Evolutionary conservation across 2,329 filamentous ascomycete species (phyloP).

Genomic region (Colletotrichum plurivorum): DNA sequence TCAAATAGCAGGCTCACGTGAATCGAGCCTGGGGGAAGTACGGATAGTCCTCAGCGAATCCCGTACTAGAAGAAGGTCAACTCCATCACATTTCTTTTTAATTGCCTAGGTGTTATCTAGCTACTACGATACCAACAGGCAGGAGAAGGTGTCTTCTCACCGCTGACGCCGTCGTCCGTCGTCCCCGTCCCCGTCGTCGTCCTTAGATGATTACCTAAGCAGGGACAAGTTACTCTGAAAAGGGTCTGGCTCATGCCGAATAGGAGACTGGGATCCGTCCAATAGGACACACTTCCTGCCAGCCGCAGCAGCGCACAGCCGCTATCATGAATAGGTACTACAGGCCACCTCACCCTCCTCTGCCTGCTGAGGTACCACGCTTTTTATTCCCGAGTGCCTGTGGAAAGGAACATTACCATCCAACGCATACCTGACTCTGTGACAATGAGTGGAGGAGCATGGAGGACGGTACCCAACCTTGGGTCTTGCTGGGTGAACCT

Average conservation of each 20-base stretch:
- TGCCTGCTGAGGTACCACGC: neutral
- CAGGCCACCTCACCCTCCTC: neutral
- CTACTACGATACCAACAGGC: no score
- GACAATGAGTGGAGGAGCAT: constrained; percentile 19
- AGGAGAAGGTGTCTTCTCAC: no score
- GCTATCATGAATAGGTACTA: constrained; percentile 17
- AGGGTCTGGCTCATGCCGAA: no score
- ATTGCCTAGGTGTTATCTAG: no score
- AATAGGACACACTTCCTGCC: no score
- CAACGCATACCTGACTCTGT: constrained; percentile 20
- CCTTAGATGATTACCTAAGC: neutral
- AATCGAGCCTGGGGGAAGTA: neutral
- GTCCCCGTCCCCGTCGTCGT: no score
- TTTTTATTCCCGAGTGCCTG: neutral
- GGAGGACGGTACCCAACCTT: constrained; percentile 4
- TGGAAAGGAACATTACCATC: no score
- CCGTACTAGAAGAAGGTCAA: no score
- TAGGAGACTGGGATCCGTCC: no score
- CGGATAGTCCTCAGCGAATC: neutral
- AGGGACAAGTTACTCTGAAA: neutral
- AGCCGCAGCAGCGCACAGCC: constrained; percentile 30
- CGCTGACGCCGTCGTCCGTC: no score
- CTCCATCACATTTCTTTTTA: no score
- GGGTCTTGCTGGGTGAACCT: no score
- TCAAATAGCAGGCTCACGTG: constrained; percentile 40